A percentile compares a stretch with the other conserved stretches of the same genome.
phyloP scores from a whole-genome alignment of 768 basidiomycete species.

The Crepidotus variabilis region DNA sequence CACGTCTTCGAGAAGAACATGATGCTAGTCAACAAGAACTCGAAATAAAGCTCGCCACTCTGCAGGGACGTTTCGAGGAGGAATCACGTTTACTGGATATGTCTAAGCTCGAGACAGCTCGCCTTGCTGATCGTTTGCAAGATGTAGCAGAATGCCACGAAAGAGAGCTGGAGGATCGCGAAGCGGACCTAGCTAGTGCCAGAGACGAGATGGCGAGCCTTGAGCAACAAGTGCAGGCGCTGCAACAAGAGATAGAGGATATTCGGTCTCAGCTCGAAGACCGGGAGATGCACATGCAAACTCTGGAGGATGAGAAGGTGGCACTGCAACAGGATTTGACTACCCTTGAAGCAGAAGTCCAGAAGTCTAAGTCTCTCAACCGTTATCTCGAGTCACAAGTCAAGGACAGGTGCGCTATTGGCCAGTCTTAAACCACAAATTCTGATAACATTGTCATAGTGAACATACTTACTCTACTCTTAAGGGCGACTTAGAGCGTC shows the following conservation, averaged over 20 bases:
- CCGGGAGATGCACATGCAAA: constrained; percentile 29
- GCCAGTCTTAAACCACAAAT: constrained; percentile 1
- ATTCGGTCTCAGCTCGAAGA: constrained; percentile 39
- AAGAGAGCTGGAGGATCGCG: constrained; percentile 28
- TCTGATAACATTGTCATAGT: constrained; percentile 27
- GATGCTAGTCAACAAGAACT: constrained; percentile 20
- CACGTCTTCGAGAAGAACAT: constrained; percentile 24
- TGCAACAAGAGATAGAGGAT: constrained; percentile 31
- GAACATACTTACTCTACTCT: constrained; percentile 38
- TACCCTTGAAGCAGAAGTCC: constrained; percentile 58
- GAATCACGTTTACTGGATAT: constrained; percentile 33
- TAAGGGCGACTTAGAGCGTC: constrained; percentile 37
- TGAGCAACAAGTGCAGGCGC: constrained; percentile 28
- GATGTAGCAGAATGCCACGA: constrained; percentile 30
- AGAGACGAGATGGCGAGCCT: constrained; percentile 24
- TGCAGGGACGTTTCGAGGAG: constrained; percentile 32
- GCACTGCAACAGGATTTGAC: constrained; percentile 54
- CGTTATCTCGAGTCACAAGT: constrained; percentile 62
- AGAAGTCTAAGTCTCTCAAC: constrained; percentile 56
- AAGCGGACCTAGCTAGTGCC: constrained; percentile 25
- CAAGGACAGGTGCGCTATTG: constrained; percentile 50
- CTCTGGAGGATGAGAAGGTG: constrained; percentile 47
- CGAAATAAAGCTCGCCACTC: constrained; percentile 30
- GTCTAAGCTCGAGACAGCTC: constrained; percentile 33
- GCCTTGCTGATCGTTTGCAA: constrained; percentile 35